These are phyloP conservation scores for Tulasnella sp. DNA, from an alignment of 768 basidiomycete species.

Conservation along the genomic window DNA sequence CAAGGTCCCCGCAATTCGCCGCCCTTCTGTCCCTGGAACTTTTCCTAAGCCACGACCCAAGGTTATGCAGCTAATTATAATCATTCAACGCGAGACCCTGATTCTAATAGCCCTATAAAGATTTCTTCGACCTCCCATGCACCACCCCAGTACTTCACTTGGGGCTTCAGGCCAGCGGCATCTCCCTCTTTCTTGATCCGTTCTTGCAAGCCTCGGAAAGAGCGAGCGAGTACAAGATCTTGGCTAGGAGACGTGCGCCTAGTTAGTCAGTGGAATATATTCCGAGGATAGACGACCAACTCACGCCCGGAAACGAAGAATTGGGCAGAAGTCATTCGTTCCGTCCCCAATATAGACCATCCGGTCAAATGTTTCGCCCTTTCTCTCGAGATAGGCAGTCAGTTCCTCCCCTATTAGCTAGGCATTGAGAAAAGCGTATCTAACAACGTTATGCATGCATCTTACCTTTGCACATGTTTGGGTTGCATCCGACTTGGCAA, in stretches of 20 bases:
- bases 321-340: slow-evolving; percentile 88
- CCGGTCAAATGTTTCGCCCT: slow-evolving; percentile 48
- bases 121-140: slow-evolving; percentile 95
- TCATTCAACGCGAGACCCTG: not conserved
- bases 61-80: too few relatives aligned
- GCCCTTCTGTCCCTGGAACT: too few relatives aligned
- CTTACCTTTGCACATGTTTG: slow-evolving; percentile 96
- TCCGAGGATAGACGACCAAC: slow-evolving; percentile 19
- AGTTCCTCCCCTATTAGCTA: slow-evolving; percentile 68
- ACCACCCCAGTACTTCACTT: slow-evolving; percentile 76
- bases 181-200: slow-evolving; percentile 64
- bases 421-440: not conserved
- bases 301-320: slow-evolving; percentile 64
- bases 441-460: not conserved
- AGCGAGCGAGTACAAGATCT: slow-evolving; percentile 73
- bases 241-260: slow-evolving; percentile 37
- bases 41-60: too few relatives aligned
- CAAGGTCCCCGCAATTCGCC: too few relatives aligned
- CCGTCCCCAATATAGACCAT: slow-evolving; percentile 92
- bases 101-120: slow-evolving; percentile 29
- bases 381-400: slow-evolving; percentile 57
- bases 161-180: slow-evolving; percentile 49
- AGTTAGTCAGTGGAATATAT: slow-evolving; percentile 5
- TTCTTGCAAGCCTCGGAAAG: slow-evolving; percentile 60
- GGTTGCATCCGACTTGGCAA: slow-evolving; percentile 79